A percentile compares a stretch with the other conserved stretches of the same genome.
Conservation (phyloP, 1,139 yeast genomes). For the Blastobotrys persicus region DNA sequence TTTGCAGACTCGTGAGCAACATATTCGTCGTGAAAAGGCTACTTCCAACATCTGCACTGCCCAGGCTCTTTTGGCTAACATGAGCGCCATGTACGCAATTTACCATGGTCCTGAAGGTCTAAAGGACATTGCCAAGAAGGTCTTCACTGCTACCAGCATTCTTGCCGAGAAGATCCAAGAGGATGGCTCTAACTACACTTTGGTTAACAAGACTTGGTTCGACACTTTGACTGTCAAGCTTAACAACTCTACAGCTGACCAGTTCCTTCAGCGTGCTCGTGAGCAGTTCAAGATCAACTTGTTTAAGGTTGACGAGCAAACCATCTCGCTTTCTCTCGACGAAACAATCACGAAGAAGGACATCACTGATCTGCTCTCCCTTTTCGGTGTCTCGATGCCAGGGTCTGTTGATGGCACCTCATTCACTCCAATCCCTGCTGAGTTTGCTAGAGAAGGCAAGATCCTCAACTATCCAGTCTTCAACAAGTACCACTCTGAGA, state of each 20-base stretch:
- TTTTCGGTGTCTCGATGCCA: slow-evolving; percentile 40
- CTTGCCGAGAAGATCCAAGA: slow-evolving; percentile 57
- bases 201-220: slow-evolving; percentile 68
- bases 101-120: slow-evolving; percentile 96
- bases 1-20: slow-evolving; percentile 96
- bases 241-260: slow-evolving; percentile 50
- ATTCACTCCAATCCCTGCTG: slow-evolving; percentile 45
- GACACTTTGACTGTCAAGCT: slow-evolving; percentile 80
- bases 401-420: slow-evolving; percentile 20
- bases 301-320: slow-evolving; percentile 59
- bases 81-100: slow-evolving; percentile 93
- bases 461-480: slow-evolving; percentile 75
- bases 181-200: slow-evolving; percentile 22
- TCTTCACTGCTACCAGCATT: slow-evolving; percentile 69
- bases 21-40: slow-evolving; percentile 94
- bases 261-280: slow-evolving; percentile 57
- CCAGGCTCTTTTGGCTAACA: slow-evolving; percentile 92
- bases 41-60: slow-evolving; percentile 98
- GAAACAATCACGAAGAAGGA: slow-evolving; percentile 76
- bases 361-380: slow-evolving; percentile 51
- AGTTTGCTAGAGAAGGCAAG: slow-evolving; percentile 57
- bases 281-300: slow-evolving; percentile 66
- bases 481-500: slow-evolving; percentile 87
- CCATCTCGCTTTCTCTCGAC: slow-evolving; percentile 76
- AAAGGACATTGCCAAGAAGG: slow-evolving; percentile 71